Percentiles rank a stretch among this genome's conserved stretches.
These are phyloP conservation scores for Bolboschoenus planiculmis DNA, from an alignment of 176 grass and related monocot species.

Conservation along the genomic window DNA sequence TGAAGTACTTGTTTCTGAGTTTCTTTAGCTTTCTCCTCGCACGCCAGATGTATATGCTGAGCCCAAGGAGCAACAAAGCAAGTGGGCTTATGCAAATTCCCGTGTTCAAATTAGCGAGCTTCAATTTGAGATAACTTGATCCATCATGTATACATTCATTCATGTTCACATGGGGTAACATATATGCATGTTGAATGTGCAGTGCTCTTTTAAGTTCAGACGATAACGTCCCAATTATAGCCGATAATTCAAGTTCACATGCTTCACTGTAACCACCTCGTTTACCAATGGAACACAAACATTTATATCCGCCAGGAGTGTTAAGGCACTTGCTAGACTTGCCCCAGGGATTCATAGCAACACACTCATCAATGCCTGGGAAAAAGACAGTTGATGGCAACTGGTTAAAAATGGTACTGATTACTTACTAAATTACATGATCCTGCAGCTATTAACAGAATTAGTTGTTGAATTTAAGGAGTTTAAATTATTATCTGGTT, in stretches of 20 bases:
- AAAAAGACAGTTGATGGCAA: no score
- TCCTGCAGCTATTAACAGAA: no score
- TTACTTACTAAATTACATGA: no score
- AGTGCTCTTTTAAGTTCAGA: no score
- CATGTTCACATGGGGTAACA: neutral
- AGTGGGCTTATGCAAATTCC: neutral
- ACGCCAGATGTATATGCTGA: slow-evolving; percentile 4
- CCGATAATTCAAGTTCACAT: slow-evolving; percentile 3
- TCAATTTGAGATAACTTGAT: neutral
- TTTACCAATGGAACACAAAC: neutral
- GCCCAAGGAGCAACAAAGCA: neutral
- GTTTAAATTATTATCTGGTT: no score
- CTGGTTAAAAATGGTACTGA: no score
- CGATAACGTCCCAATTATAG: neutral
- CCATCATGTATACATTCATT: neutral
- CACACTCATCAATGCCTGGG: slow-evolving; percentile 6
- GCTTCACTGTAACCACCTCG: neutral
- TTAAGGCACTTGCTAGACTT: neutral
- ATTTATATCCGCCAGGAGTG: neutral
- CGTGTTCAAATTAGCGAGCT: neutral
- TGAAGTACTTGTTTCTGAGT: slow-evolving; percentile 33
- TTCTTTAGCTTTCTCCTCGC: slow-evolving; percentile 29
- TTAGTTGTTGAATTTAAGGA: no score
- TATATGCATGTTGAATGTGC: no score
- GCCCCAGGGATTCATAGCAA: neutral